Evolutionary conservation across 2,329 filamentous ascomycete genomes (phyloP).

Genomic region (Xylariaceae sp.): DNA sequence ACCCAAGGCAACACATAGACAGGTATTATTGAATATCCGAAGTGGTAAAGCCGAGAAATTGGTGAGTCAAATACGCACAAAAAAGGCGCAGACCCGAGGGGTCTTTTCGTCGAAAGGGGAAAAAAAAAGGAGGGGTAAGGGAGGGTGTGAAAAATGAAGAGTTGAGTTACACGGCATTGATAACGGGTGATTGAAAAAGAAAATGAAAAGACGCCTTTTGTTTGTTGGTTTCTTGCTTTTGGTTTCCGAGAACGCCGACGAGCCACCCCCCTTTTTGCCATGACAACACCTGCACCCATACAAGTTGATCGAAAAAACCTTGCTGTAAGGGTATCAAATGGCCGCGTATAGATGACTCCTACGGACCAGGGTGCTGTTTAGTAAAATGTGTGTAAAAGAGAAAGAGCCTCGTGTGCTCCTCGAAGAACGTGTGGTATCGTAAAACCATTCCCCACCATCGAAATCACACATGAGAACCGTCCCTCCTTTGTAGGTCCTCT

Average conservation of each 20-base stretch:
- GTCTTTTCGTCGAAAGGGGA: no score
- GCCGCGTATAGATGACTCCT: constrained; percentile 2
- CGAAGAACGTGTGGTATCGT: constrained; percentile 4
- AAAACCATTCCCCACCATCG: constrained; percentile 1
- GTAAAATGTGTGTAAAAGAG: not conserved
- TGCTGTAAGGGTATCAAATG: constrained; percentile 9
- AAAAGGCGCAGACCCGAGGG: no score
- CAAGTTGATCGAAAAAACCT: constrained; percentile 1
- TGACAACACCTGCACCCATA: not conserved
- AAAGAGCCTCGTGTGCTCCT: not conserved
- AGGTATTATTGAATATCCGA: no score
- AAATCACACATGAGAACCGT: not conserved
- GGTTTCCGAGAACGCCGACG: constrained; percentile 7
- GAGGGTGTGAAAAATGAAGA: no score
- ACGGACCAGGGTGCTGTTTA: not conserved
- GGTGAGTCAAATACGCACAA: no score
- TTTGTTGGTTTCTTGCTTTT: constrained; percentile 1
- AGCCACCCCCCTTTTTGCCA: not conserved
- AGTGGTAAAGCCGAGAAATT: no score
- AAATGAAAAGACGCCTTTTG: constrained; percentile 1
- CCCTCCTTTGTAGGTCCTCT: constrained; percentile 2
- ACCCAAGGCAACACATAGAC: no score
- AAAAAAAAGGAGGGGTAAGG: no score
- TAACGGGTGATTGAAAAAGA: not conserved
- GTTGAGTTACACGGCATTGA: no score